Evolutionary conservation across 768 basidiomycete species (phyloP), one percentile per base, ranked within the genome.

Genomic region (Boletus barrowsii): DNA sequence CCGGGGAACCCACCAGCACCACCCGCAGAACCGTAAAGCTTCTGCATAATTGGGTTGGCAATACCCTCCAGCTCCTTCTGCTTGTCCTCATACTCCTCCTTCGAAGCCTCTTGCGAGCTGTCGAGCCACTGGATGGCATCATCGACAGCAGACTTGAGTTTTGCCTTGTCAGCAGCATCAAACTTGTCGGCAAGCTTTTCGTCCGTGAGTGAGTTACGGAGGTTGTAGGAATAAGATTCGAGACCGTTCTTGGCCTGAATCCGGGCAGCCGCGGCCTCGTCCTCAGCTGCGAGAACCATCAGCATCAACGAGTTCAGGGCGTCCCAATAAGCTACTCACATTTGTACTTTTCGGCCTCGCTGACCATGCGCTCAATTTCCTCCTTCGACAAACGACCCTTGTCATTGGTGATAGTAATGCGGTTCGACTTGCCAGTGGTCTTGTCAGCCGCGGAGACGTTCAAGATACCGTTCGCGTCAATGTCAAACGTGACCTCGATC

Each of bases 281-380:
- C 90, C 82, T 93, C 91, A 58, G 84, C 87, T 86, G 56, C 22
- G 56, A 54, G 47, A 42, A 47, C 4, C 22, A 22, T 52, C 29
- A 42, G 13, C 22, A 54, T 64, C 56, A 64, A 58, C 45, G 29
- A 40, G 0, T n/a, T 22, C 36, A 2, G 61, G 10, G 18, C 2
- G 39, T 30, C 2, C 33, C 8, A 3, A 44, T 24, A 13, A 22
- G 58, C 46, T 41, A 50, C 81, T 64, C 72, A 82, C 84, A 77
- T 75, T 88, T 93, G 81, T 93, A 95, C 70, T 86, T 85, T 83
- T 96, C 94, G 51, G 95, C 95, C 70, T 97, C 95, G 56, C 73
- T 69, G 42, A 98, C 92, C 95, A 98, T 98, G 70, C 93, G 90
- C 73, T 98, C 95, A 58, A 98, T 98, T 70, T 98, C 95, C 73